These are phyloP conservation scores for Citrus hindsii DNA, from an alignment of 345 rosid genomes.

Conservation along the genomic window DNA sequence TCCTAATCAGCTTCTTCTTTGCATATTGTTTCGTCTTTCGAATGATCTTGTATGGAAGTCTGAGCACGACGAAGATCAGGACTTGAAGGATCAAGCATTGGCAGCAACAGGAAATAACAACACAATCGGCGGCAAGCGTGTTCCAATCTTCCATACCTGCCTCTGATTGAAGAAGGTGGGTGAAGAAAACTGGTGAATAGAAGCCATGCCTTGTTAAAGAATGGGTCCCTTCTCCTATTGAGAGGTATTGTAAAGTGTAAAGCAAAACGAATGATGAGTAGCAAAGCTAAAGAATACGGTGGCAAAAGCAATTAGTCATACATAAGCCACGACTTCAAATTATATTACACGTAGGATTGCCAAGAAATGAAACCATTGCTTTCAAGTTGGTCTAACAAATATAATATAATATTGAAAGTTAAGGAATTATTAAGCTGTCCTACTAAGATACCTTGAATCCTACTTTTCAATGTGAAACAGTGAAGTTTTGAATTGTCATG, in stretches of 20 bases:
- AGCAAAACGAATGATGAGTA: conserved; percentile 35
- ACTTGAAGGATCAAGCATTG: conserved; percentile 71
- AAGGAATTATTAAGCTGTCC: conserved; percentile 35
- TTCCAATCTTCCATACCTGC: conserved; percentile 64
- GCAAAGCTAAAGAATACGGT: conserved; percentile 17
- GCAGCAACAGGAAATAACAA: conserved; percentile 75
- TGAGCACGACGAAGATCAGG: conserved; percentile 48
- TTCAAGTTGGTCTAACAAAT: conserved; percentile 23
- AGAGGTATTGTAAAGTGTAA: conserved; percentile 37
- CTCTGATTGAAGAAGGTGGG: not conserved
- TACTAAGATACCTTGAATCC: conserved; percentile 26
- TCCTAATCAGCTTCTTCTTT: conserved; percentile 38
- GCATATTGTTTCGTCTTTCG: conserved; percentile 47
- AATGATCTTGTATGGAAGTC: conserved; percentile 51
- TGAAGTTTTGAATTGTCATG: not conserved
- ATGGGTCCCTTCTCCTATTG: conserved; percentile 50
- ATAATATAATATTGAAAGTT: conserved; percentile 32
- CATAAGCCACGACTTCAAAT: conserved; percentile 5
- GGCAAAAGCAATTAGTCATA: conserved; percentile 11
- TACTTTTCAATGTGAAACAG: conserved; percentile 30
- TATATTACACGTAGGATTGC: conserved; percentile 6
- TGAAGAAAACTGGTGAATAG: conserved; percentile 19
- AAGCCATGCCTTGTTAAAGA: conserved; percentile 34
- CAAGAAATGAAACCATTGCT: conserved; percentile 22
- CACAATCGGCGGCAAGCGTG: conserved; percentile 67